Base-by-base conservation (phyloP, 148 eudicot species). In the Spergularia bocconei region DNA sequence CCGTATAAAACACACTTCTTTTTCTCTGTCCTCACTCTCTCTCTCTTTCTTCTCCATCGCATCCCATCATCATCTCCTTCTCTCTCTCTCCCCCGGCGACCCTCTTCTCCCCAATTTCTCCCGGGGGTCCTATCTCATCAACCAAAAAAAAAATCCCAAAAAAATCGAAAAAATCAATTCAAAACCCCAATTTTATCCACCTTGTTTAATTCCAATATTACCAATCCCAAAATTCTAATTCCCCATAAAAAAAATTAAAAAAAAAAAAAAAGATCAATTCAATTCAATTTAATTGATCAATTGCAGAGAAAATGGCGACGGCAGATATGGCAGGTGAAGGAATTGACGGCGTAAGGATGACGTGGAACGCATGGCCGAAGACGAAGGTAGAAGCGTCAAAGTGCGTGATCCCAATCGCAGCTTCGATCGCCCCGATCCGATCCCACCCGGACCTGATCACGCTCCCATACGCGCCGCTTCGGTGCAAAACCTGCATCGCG, bases 361-460 rank as follows among this genome's bases (percentile, higher is more conserved):
- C 97, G 2, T 94, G 97, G 97, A 88, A 91, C 66, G 73, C 77
- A 0, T 94, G 98, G 98, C 98, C 98, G 0, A 86, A 93, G 10
- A 86, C 98, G 6, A 94, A 94, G 55, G 93, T 94, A 1, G 98
- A 94, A 13, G 83, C 95, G 2, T 81, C 87, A 67, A 94, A 94
- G 78, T 90, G 91, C 80, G 97, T 94, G 75, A 85, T 94, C 88
- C 98, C 98, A 48, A 81, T 94, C 50, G 93, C 96, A 5, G 92
- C 89, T 8, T 86, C 93, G 4, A 90, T 92, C 51, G 77, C 91
- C 1, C 97, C 93, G 86, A 86, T 94, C 88, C 88, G 88, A 0
- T 25, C 87, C 0, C 82, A 87, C 80, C 84, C 93, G 0, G 87
- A 91, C 13, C 63, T 91, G 41, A 82, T 78, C 10, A 82, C 87